Percentiles rank a stretch among this genome's conserved stretches.
Conservation (phyloP, 805 yeast species). For the Metschnikowia lunata region DNA sequence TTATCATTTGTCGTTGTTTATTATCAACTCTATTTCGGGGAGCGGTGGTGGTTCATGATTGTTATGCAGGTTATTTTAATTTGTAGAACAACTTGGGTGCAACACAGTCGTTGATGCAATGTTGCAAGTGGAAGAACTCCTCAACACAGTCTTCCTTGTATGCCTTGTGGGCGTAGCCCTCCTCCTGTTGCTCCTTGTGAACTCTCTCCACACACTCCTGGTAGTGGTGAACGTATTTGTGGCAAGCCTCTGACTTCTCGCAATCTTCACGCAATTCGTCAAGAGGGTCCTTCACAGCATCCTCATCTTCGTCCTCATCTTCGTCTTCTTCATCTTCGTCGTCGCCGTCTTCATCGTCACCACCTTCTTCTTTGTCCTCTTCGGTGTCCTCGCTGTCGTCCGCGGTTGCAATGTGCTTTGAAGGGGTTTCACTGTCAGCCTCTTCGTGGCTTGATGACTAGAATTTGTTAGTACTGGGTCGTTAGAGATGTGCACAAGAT, state of each 20-base stretch:
- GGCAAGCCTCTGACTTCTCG: conserved; percentile 60
- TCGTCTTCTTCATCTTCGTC: conserved; percentile 64
- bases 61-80: conserved; percentile 55
- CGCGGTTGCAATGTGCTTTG: no score
- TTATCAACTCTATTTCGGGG: conserved; percentile 13
- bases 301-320: conserved; percentile 30
- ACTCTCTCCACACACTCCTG: conserved; percentile 96
- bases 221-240: conserved; percentile 79
- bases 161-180: conserved; percentile 70
- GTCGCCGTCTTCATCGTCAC: conserved; percentile 56
- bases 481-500: no score
- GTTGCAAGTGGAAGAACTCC: conserved; percentile 95
- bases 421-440: no score
- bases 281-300: conserved; percentile 14
- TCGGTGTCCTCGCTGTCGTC: conserved; percentile 1
- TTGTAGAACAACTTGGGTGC: conserved; percentile 86
- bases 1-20: conserved; percentile 7
- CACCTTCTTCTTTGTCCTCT: conserved; percentile 24
- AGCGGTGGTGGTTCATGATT: conserved; percentile 2
- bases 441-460: no score
- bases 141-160: conserved; percentile 97
- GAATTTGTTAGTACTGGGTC: no score
- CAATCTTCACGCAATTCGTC: conserved; percentile 49
- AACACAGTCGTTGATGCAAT: conserved; percentile 86
- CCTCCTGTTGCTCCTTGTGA: conserved; percentile 78